Evolutionary conservation across 352 stramenopile species (phyloP), one percentile per base, ranked within the genome.

Genomic region (Pythium dissotocum): DNA sequence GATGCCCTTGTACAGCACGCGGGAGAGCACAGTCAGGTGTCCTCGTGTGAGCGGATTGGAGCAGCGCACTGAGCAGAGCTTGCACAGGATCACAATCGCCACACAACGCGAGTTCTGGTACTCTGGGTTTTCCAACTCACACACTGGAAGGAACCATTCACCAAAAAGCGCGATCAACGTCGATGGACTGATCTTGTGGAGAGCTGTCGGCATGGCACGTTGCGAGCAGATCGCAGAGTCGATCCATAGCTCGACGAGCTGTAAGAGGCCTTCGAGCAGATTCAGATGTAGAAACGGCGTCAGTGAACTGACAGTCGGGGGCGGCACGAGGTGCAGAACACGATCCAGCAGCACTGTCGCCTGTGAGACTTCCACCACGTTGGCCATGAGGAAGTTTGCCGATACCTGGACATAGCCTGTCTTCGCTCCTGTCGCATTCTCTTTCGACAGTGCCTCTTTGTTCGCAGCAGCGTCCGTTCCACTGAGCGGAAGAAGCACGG

Each of bases 91-190:
- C 33, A 94, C 73, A 53, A 96, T 88, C 7, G 82, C 86, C 5
- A 92, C 72, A 36, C 85, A 94, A 10, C 87, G 82, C 9, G 86
- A 92, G 51, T 87, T 93, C 63, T 93, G 82, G 44, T 88, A 91
- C 49, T 94, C 88, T 0, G 67, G 21, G 33, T 73, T 72, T 40
- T 91, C 82, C 4, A 92, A 63, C 52, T 96, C 88, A 53, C 88
- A 96, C n/a, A 85, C 83, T 7, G 87, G 86, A 26, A 96, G 61
- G 54, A 96, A 94, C 88, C 88, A 96, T 53, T 96, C 86, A 6
- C 86, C 86, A 63, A 94, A 94, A 8, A 96, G 70, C n/a, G 86
- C 87, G 24, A 94, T 74, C 35, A 96, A 67, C 2, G 88, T 96
- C 7, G 86, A 94, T 8, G 88, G 88, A 58, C 85, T 91, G 58